A percentile compares a stretch with the other conserved stretches of the same genome.
phyloP scores from a whole-genome alignment of 352 stramenopile species.

The Phytophthora nicotianae region DNA sequence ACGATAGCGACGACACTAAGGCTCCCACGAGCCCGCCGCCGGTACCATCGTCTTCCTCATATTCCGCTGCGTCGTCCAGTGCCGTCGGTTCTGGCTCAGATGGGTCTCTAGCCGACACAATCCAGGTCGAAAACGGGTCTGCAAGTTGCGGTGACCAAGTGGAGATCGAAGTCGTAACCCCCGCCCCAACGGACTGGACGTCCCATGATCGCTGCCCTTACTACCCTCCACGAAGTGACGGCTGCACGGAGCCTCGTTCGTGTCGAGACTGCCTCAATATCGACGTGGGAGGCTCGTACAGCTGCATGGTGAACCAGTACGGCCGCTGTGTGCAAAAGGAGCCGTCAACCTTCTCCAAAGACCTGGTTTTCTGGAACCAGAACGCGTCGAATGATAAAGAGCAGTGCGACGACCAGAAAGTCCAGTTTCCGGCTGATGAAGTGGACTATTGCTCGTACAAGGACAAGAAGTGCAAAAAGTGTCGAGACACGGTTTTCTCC shows the following conservation, averaged over 20 bases:
- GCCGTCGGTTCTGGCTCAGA: not conserved
- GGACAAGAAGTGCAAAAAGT: conserved; percentile 38
- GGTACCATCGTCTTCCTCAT: conserved; percentile 6
- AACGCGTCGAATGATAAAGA: conserved; percentile 38
- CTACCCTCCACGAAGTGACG: conserved; percentile 31
- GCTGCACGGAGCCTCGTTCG: conserved; percentile 47
- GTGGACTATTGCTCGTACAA: conserved; percentile 46
- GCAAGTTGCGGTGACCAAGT: conserved; percentile 26
- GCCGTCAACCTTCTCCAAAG: conserved; percentile 15
- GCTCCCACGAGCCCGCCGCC: not conserved
- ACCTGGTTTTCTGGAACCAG: conserved; percentile 29
- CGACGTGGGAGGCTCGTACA: conserved; percentile 36
- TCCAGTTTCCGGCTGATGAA: conserved; percentile 42
- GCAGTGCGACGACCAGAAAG: conserved; percentile 34
- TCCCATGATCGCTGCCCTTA: conserved; percentile 32
- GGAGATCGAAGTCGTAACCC: conserved; percentile 27
- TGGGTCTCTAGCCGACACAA: not conserved
- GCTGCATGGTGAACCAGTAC: conserved; percentile 51
- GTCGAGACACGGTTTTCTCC: conserved; percentile 27
- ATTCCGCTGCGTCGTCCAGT: conserved; percentile 15
- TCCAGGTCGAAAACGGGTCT: conserved; percentile 3
- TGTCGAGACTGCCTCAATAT: conserved; percentile 73
- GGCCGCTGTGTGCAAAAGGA: conserved; percentile 49
- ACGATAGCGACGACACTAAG: conserved; percentile 6
- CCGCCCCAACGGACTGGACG: conserved; percentile 30